Evolutionary conservation across 192 early-diverging fungal species (phyloP).

Genomic region (Allomyces javanicus): DNA sequence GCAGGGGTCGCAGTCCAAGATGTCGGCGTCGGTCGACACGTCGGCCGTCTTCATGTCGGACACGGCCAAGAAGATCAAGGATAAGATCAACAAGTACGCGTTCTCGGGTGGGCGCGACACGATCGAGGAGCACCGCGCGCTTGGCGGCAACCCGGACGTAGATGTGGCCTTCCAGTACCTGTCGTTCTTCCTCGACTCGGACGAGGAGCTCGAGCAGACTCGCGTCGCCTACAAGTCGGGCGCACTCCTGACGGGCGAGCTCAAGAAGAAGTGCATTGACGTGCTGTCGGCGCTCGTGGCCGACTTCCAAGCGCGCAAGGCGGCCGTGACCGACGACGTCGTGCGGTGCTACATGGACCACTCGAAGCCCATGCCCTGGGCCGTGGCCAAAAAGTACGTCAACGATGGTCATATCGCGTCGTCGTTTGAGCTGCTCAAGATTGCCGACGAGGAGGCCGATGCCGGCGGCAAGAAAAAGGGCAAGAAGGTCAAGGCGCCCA

Average conservation of each 20-base stretch:
- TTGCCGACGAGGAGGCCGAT: neutral
- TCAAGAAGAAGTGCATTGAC: conserved; percentile 77
- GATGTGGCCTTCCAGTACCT: conserved; percentile 91
- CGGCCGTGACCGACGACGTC: conserved; percentile 36
- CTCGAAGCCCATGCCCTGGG: conserved; percentile 2
- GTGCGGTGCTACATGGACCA: conserved; percentile 43
- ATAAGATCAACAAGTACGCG: conserved; percentile 90
- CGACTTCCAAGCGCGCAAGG: conserved; percentile 53
- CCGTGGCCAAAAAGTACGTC: neutral
- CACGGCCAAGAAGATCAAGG: conserved; percentile 80
- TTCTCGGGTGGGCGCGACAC: conserved; percentile 84
- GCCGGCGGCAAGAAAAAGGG: neutral
- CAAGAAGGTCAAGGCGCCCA: neutral
- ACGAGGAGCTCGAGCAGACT: conserved; percentile 58
- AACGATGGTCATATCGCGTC: neutral
- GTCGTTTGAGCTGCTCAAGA: neutral
- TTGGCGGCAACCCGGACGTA: conserved; percentile 83
- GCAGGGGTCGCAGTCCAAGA: conserved; percentile 75
- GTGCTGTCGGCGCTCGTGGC: conserved; percentile 56
- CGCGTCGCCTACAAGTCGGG: conserved; percentile 57
- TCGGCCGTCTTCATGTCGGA: conserved; percentile 89
- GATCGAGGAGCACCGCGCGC: conserved; percentile 55
- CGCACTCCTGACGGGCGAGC: conserved; percentile 63
- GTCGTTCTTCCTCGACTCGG: conserved; percentile 84
- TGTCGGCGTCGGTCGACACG: conserved; percentile 72